These are phyloP conservation scores for Knoxia roxburghii DNA, from an alignment of 257 asterid genomes.

Conservation along the genomic window DNA sequence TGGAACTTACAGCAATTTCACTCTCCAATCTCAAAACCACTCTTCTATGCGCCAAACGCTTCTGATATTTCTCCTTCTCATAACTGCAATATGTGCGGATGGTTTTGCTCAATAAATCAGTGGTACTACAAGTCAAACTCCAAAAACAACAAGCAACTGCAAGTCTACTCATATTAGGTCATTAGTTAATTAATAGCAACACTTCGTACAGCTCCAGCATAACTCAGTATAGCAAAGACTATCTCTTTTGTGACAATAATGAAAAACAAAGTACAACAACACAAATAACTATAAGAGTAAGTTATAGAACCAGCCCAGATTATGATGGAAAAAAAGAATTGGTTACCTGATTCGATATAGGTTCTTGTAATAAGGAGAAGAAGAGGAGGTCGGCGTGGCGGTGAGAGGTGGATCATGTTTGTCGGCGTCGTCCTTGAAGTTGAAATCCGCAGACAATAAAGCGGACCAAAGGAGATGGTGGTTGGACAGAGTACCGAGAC, in stretches of 20 bases:
- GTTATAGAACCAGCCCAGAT: no score
- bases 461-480: constrained; percentile 2
- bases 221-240: no score
- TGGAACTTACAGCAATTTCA: constrained; percentile 38
- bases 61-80: constrained; percentile 55
- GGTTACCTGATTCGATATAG: constrained; percentile 3
- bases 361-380: background rate
- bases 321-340: background rate
- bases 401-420: background rate
- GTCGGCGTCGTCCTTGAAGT: background rate
- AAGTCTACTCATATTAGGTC: no score
- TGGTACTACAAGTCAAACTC: no score
- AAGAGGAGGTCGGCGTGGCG: background rate
- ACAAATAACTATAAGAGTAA: no score
- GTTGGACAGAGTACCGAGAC: background rate
- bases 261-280: no score
- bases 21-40: constrained; percentile 68
- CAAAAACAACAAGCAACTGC: no score
- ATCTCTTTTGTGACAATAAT: no score
- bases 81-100: constrained; percentile 15
- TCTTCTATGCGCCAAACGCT: constrained; percentile 59
- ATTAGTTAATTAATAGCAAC: no score
- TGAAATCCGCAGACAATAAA: constrained; percentile 3
- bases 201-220: no score
- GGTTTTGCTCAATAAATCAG: background rate